Base-by-base conservation (phyloP, 176 grass and related monocot species). In the Phoenix roebelenii region DNA sequence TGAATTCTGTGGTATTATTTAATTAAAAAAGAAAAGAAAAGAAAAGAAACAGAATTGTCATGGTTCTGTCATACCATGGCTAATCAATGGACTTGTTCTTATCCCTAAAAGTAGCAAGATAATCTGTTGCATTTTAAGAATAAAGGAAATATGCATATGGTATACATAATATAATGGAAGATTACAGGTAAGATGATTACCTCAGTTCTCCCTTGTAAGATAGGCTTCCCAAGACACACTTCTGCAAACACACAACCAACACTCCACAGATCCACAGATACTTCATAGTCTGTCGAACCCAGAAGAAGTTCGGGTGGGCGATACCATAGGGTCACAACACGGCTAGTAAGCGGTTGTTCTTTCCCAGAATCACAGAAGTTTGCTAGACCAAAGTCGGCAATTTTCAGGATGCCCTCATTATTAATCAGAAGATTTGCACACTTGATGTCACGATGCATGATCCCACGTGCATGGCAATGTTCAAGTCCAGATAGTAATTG, bases 221-320 rank as follows among this genome's bases (percentile, higher is more conserved):
- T 18, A 25, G 63, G 63, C 63, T 52, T 65, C 49, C 63, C 63
- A 25, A 49, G 16, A 28, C 16, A 9, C 4, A 65, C 24, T 49
- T 65, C 63, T n/a, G 63, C 63, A 65, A 65, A 23, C 22, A 65
- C 51, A 23, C 63, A 65, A 9, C 63, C 63, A 52, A 49, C n/a
- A 26, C 63, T 65, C 63, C 63, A 65, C 63, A 65, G n/a, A 52
- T 65, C 63, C 20, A 65, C 49, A n/a, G 63, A 20, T n/a, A n/a
- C 62, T 51, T 22, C 62, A 52, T 65, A 65, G 22, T 63, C 39
- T 49, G 60, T 63, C 16, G 60, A 30, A 49, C 60, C 60, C 44
- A 63, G 60, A 17, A 63, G 23, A 22, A 63, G 60, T 18, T 63
- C 60, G 14, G 60, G 60, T 3, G 60, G 60, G 15, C 60, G 30